Evolutionary conservation across 1,284 basidiomycete species (phyloP), one percentile per base, ranked within the genome.

Genomic region (Hymenochaete sp.): DNA sequence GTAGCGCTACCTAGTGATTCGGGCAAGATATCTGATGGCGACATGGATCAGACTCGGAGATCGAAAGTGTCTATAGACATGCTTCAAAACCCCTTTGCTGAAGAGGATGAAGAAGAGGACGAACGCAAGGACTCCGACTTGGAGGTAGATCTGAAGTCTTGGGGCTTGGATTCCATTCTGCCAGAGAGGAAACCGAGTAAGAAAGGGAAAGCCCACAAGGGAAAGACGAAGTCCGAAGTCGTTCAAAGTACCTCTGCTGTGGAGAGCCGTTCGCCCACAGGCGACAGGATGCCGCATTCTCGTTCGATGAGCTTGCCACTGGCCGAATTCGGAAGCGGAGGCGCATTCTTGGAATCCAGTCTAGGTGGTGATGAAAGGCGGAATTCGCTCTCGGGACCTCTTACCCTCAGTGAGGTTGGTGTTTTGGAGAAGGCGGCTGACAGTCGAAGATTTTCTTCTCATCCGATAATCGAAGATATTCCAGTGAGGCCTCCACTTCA

Each of bases 71-170:
- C 82, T 4, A 67, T 79, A 32, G 74, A 78, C 56, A 70, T 71
- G 28, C 66, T 87, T 38, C 71, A 71, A 35, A 86, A 87, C 57
- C 83, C 82, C 7, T 87, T 88, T 54, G 73, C 72, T 29, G 65
- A 67, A 26, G 79, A 77, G 48, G 77, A 77, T 29, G 68, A 70
- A 2, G 37, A 53, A 4, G 66, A 65, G n/a, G 67, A 66, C 26
- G 65, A 64, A 3, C 64, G 67, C 7, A 67, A 69, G 35, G 71
- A 68, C 24, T 68, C 71, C 35, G 75, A 70, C 13, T 52, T 82
- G 38, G 84, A 88, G 57, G 81, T 90, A 16, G 85, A 89, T 62
- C 67, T 89, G 42, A 71, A 82, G 2, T 88, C 85, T 16, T 89
- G 87, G 85, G 85, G 85, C 2, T 67, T 89, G 18, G 82, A 87